Evolutionary conservation across 2,329 filamentous ascomycete species (phyloP).

Genomic region (Davidsoniella eucalypti): DNA sequence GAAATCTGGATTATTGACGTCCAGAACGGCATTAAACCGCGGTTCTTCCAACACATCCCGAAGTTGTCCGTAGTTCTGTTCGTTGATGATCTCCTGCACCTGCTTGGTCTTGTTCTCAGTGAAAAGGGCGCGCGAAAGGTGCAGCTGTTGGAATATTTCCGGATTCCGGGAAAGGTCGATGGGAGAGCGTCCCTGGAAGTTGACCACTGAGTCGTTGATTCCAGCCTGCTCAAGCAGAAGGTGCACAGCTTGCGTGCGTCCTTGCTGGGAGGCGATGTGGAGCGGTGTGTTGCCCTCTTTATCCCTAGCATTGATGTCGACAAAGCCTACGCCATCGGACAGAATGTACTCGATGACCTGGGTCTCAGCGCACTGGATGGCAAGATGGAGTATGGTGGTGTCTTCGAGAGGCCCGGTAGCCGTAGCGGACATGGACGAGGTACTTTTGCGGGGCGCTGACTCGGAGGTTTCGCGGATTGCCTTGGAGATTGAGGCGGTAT

Average conservation of each 20-base stretch:
- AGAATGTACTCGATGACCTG: slow-evolving; percentile 91
- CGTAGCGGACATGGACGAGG: slow-evolving; percentile 33
- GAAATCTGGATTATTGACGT: slow-evolving; percentile 84
- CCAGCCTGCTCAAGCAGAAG: slow-evolving; percentile 65
- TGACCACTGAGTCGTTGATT: slow-evolving; percentile 78
- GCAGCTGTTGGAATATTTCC: slow-evolving; percentile 89
- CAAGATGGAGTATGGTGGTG: slow-evolving; percentile 80
- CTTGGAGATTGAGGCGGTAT: slow-evolving; percentile 77
- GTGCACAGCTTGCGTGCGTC: slow-evolving; percentile 63
- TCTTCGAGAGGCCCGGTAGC: slow-evolving; percentile 44
- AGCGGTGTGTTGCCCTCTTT: slow-evolving; percentile 88
- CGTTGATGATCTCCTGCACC: slow-evolving; percentile 61
- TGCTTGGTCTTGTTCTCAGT: slow-evolving; percentile 73
- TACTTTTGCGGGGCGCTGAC: slow-evolving; percentile 36
- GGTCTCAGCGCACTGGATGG: slow-evolving; percentile 86
- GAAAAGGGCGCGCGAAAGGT: slow-evolving; percentile 77
- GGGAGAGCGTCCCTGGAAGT: slow-evolving; percentile 69
- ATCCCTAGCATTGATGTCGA: slow-evolving; percentile 59
- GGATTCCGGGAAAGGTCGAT: slow-evolving; percentile 81
- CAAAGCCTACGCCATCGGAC: slow-evolving; percentile 46
- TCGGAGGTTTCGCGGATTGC: slow-evolving; percentile 55
- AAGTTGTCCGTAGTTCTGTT: slow-evolving; percentile 58
- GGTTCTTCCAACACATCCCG: slow-evolving; percentile 71
- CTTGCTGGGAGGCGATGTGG: slow-evolving; percentile 72
- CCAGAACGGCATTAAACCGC: slow-evolving; percentile 68